Evolutionary conservation across 129 eudicot genomes (phyloP), one percentile per base, ranked within the genome.

Genomic region (Flaveria trinervia): DNA sequence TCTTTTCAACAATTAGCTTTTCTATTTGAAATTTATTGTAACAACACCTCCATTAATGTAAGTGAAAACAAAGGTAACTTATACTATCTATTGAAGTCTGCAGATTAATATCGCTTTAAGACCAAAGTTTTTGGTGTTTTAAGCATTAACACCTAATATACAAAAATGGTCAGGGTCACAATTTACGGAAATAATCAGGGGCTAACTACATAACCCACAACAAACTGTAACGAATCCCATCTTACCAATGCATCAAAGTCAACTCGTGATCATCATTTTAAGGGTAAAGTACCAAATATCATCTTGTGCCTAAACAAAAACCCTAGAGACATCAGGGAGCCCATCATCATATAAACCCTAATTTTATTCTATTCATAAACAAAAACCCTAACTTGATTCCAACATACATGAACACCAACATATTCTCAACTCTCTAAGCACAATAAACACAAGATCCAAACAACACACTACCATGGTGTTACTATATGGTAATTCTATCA

Each of bases 391-490:
- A 68, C 70, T 67, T 69, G 15, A 23, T 55, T 69, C 68, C 75
- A 77, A 26, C 70, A 56, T 9, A 28, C 33, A 9, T 72, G 12
- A 64, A 23, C 23, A 39, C 65, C 68, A 3, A 7, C 39, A 7
- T 14, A 64, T 48, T 10, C 72, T 48, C 36, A 54, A 12, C 16
- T 57, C 26, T 56, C 30, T 64, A 16, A 79, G 17, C 73, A 50
- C 16, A 22, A 50, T 18, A 71, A 73, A 66, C 78, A 79, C 74
- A 65, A 80, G 68, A 64, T 80, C 83, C 74, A 80, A 80, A 2
- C 15, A 79, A 65, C 50, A 79, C 60, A 57, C 57, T 57, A 44
- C 12, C 28, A 43, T 20, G 25, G 39, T 68, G 3, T 16, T 45
- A 57, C 44, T 43, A 60, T 36, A 36, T 36, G 41, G 7, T 36